Evolutionary conservation across 805 yeast genomes (phyloP).

Genomic region (Candida khao-thaluensis): DNA sequence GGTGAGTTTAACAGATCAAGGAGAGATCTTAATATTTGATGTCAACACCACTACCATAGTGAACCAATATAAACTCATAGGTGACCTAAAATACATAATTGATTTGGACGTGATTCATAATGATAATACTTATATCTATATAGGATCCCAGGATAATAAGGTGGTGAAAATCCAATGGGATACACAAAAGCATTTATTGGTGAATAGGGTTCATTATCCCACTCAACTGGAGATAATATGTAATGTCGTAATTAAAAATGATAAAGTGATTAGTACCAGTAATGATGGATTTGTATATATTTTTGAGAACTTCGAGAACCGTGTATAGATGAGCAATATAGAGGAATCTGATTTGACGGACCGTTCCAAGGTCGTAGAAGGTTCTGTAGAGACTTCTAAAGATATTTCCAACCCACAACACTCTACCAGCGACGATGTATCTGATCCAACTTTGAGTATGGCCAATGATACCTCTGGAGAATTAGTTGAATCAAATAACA

Average conservation of each 20-base stretch:
- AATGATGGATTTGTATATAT: slow-evolving; percentile 11
- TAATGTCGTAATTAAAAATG: slow-evolving; percentile 1
- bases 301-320: slow-evolving; percentile 1
- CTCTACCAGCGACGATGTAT: too few species aligned
- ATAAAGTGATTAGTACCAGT: slow-evolving; percentile 1
- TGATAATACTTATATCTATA: not conserved
- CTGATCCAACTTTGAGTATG: too few species aligned
- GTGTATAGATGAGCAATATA: slow-evolving; percentile 2
- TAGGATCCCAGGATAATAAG: slow-evolving; percentile 3
- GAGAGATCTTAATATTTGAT: slow-evolving; percentile 11
- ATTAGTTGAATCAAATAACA: not conserved
- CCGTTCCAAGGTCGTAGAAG: not conserved
- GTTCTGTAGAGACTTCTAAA: not conserved
- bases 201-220: not conserved
- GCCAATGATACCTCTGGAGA: not conserved
- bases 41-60: not conserved
- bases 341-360: not conserved
- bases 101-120: not conserved
- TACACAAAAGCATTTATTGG: slow-evolving; percentile 1
- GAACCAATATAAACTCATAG: slow-evolving; percentile 9
- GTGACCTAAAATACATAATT: slow-evolving; percentile 3
- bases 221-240: slow-evolving; percentile 1
- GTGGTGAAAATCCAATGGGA: slow-evolving; percentile 10
- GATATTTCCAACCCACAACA: too few species aligned
- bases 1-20: slow-evolving; percentile 9